Evolutionary conservation across 352 stramenopile species (phyloP).

Genomic region (Phytophthora macrochlamydospora): DNA sequence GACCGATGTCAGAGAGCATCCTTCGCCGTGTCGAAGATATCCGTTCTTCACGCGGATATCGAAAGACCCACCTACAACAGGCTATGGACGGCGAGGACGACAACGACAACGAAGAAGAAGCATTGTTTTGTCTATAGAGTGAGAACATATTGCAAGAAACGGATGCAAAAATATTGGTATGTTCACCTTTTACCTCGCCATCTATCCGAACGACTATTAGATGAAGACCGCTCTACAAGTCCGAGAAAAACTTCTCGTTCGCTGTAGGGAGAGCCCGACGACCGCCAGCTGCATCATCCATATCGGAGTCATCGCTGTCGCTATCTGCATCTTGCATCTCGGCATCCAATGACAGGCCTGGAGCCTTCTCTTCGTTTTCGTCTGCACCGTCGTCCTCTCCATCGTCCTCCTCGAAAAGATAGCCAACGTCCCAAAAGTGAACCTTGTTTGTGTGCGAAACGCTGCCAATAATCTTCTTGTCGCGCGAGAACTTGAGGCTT

Average conservation of each 20-base stretch:
- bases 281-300: slow-evolving; percentile 30
- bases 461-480: slow-evolving; percentile 92
- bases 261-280: slow-evolving; percentile 66
- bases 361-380: slow-evolving; percentile 57
- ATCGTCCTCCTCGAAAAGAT: slow-evolving; percentile 92
- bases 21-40: slow-evolving; percentile 24
- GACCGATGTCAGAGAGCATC: slow-evolving; percentile 41
- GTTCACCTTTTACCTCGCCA: slow-evolving; percentile 18
- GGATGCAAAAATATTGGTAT: slow-evolving; percentile 32
- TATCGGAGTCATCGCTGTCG: slow-evolving; percentile 71
- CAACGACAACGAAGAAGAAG: slow-evolving; percentile 14
- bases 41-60: slow-evolving; percentile 17
- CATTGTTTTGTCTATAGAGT: slow-evolving; percentile 22
- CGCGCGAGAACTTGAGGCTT: slow-evolving; percentile 84
- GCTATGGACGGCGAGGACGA: background rate
- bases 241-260: slow-evolving; percentile 85
- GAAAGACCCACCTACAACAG: slow-evolving; percentile 7
- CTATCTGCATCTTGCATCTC: slow-evolving; percentile 91
- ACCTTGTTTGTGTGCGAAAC: slow-evolving; percentile 95
- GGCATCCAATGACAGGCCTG: slow-evolving; percentile 43
- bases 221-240: slow-evolving; percentile 51
- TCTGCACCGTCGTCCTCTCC: slow-evolving; percentile 70
- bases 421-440: slow-evolving; percentile 95
- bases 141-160: background rate
- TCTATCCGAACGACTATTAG: slow-evolving; percentile 24